phyloP scores from a whole-genome alignment of 1,139 yeast genomes.

The Hemisphaericaspora subhashii region DNA sequence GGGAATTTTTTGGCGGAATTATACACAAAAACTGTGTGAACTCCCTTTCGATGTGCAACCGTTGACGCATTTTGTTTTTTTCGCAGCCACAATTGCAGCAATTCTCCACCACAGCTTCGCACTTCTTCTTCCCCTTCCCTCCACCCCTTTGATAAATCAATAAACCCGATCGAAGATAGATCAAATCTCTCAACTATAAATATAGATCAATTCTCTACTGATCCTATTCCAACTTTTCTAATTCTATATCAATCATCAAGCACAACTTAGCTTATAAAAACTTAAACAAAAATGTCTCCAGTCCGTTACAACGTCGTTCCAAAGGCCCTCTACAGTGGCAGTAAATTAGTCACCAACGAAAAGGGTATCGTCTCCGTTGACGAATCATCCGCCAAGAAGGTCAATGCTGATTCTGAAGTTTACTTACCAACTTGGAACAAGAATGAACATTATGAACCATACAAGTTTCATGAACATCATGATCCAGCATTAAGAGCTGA shows the following conservation, averaged over 20 bases:
- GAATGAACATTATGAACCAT: conserved; percentile 42
- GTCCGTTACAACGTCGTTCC: conserved; percentile 13
- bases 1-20: conserved; percentile 2
- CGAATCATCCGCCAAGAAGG: conserved; percentile 11
- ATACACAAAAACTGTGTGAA: background rate
- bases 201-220: background rate
- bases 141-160: background rate
- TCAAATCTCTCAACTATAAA: background rate
- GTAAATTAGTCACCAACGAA: conserved; percentile 15
- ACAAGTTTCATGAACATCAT: conserved; percentile 46
- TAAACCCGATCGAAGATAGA: background rate
- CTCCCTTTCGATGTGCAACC: background rate
- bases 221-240: background rate
- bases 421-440: conserved; percentile 55
- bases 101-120: background rate
- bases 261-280: background rate
- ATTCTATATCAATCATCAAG: background rate
- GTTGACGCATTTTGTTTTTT: conserved; percentile 1
- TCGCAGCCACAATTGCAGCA: conserved; percentile 9
- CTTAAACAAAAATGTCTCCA: conserved; percentile 14
- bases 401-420: conserved; percentile 28
- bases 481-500: conserved; percentile 63
- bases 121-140: background rate
- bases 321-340: conserved; percentile 12
- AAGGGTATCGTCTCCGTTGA: conserved; percentile 27